A percentile compares a stretch with the other conserved stretches of the same genome.
phyloP scores from a whole-genome alignment of 2,329 filamentous ascomycete species.

The Colletotrichum sp. region DNA sequence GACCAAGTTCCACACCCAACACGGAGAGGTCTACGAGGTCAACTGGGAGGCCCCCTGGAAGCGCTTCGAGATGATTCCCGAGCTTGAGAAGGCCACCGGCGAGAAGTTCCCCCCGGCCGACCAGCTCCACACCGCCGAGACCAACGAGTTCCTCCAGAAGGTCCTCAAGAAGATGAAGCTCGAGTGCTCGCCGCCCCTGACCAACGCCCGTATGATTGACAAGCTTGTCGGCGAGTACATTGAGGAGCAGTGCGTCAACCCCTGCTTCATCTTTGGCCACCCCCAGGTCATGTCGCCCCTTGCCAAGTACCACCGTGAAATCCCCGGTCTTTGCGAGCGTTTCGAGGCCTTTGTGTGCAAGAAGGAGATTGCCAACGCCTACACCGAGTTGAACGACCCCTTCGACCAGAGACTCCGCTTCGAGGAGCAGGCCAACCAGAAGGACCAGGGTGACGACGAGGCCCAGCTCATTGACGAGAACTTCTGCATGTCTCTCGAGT shows the following conservation, averaged over 20 bases:
- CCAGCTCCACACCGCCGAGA: slow-evolving; percentile 87
- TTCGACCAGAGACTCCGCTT: slow-evolving; percentile 92
- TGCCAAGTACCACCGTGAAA: slow-evolving; percentile 89
- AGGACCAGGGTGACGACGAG: slow-evolving; percentile 96
- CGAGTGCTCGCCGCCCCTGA: slow-evolving; percentile 87
- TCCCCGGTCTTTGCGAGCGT: slow-evolving; percentile 88
- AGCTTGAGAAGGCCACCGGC: slow-evolving; percentile 85
- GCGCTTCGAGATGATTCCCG: slow-evolving; percentile 93
- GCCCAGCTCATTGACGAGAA: slow-evolving; percentile 96
- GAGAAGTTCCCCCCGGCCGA: slow-evolving; percentile 94
- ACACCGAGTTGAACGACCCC: slow-evolving; percentile 95
- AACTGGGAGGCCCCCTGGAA: slow-evolving; percentile 98
- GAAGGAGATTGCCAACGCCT: slow-evolving; percentile 95
- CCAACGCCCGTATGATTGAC: slow-evolving; percentile 95
- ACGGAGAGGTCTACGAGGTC: slow-evolving; percentile 85
- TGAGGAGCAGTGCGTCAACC: slow-evolving; percentile 91
- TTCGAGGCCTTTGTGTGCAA: slow-evolving; percentile 98
- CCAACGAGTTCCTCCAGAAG: slow-evolving; percentile 83
- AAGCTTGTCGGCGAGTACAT: slow-evolving; percentile 94
- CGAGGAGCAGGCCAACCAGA: slow-evolving; percentile 81
- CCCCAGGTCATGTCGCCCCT: slow-evolving; percentile 70
- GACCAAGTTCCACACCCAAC: slow-evolving; percentile 86
- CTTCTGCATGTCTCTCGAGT: slow-evolving; percentile 86
- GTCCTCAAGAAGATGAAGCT: slow-evolving; percentile 90
- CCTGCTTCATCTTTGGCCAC: slow-evolving; percentile 73